Evolutionary conservation across 2,329 filamentous ascomycete genomes (phyloP).

Genomic region (Paraphoma chrysanthemicola): DNA sequence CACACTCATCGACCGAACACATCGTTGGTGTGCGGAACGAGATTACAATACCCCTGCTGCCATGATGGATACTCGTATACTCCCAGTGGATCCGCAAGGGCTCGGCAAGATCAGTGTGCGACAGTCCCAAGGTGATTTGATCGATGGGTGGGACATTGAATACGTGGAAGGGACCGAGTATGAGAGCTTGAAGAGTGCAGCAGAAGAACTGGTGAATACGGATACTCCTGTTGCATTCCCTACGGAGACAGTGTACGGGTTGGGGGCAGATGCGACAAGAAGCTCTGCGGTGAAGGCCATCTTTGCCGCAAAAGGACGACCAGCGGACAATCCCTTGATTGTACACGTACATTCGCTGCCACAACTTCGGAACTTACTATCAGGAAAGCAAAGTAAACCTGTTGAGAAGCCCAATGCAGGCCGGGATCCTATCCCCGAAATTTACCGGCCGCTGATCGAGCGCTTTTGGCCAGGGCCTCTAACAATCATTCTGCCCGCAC

Average conservation of each 20-base stretch:
- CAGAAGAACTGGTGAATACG: slow-evolving; percentile 67
- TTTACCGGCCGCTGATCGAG: slow-evolving; percentile 79
- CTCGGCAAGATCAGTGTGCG: slow-evolving; percentile 47
- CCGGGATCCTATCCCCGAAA: slow-evolving; percentile 66
- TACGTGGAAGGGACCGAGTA: slow-evolving; percentile 53
- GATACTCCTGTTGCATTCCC: slow-evolving; percentile 90
- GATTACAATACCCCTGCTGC: slow-evolving; percentile 1
- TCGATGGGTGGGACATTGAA: slow-evolving; percentile 44
- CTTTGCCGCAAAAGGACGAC: slow-evolving; percentile 86
- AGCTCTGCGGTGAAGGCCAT: slow-evolving; percentile 87
- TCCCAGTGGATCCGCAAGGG: slow-evolving; percentile 50
- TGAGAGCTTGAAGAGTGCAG: slow-evolving; percentile 68
- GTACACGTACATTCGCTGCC: slow-evolving; percentile 84
- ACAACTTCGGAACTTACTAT: slow-evolving; percentile 73
- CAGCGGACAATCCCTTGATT: slow-evolving; percentile 94
- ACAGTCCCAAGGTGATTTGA: slow-evolving; percentile 37
- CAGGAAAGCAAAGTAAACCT: slow-evolving; percentile 16
- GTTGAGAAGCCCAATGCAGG: slow-evolving; percentile 5
- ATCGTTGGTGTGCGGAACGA: background rate
- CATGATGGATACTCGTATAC: slow-evolving; percentile 47
- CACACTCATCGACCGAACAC: background rate
- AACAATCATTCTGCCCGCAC: slow-evolving; percentile 86
- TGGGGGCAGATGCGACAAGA: slow-evolving; percentile 94
- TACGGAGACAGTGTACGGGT: slow-evolving; percentile 95
- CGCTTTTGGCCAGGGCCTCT: slow-evolving; percentile 94